Evolutionary conservation across 805 yeast species (phyloP).

Genomic region (Metschnikowia santaceciliae): DNA sequence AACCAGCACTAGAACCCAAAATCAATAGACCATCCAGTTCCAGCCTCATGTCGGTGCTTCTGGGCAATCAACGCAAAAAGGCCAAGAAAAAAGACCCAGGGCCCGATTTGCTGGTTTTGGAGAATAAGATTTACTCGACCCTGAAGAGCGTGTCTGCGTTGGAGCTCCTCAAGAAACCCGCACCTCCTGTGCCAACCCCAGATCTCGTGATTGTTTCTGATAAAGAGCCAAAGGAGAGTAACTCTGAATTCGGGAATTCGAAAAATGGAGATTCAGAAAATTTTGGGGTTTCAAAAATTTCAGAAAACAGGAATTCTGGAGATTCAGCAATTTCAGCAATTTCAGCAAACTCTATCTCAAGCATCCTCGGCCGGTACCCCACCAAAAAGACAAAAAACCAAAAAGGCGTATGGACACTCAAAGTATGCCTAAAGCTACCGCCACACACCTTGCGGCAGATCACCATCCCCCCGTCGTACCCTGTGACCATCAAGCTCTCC

Average conservation of each 20-base stretch:
- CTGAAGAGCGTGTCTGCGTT: conserved; percentile 10
- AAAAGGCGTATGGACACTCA: conserved; percentile 15
- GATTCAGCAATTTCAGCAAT: no score
- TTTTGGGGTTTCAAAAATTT: no score
- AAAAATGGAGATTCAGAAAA: no score
- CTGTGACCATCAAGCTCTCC: conserved; percentile 14
- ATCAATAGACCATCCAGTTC: no score
- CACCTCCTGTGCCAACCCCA: not conserved
- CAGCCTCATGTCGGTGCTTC: conserved; percentile 16
- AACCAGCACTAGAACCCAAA: no score
- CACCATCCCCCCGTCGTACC: not conserved
- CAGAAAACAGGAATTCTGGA: no score
- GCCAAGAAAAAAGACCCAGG: not conserved
- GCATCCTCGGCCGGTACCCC: conserved; percentile 1
- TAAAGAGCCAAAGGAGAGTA: not conserved
- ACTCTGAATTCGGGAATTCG: no score
- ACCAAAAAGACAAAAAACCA: conserved; percentile 8
- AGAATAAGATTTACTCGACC: conserved; percentile 9
- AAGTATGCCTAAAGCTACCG: conserved; percentile 18
- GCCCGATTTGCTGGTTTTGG: conserved; percentile 7
- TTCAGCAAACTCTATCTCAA: not conserved
- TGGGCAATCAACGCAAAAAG: conserved; percentile 13
- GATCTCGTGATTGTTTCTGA: not conserved
- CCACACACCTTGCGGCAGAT: conserved; percentile 10
- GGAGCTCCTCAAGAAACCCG: conserved; percentile 10